phyloP scores from a whole-genome alignment of 106 monocot species.

The Acanthochlamys bracteata region DNA sequence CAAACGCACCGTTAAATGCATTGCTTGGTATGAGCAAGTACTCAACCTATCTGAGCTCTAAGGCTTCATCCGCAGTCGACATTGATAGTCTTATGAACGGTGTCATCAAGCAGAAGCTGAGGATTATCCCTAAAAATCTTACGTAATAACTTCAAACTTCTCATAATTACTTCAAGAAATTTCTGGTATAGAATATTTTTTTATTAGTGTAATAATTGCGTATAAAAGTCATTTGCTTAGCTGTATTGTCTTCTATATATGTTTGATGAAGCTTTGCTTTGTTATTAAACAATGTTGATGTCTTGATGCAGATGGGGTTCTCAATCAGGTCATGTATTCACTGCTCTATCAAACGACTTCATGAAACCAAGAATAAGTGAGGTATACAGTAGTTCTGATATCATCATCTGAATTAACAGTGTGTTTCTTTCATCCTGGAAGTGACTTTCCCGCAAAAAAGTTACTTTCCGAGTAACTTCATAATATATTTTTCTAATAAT shows the following conservation, averaged over 20 bases:
- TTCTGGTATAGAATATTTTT: background rate
- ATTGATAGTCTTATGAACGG: constrained; percentile 57
- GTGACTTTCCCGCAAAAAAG: too few species aligned
- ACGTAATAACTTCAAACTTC: constrained; percentile 25
- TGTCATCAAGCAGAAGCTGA: constrained; percentile 58
- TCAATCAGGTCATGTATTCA: constrained; percentile 61
- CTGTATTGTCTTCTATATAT: background rate
- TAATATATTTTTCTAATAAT: too few species aligned
- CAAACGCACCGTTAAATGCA: background rate
- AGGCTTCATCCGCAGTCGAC: constrained; percentile 18
- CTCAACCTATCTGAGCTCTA: constrained; percentile 53
- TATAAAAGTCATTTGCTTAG: background rate
- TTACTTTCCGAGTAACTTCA: too few species aligned
- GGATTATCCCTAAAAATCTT: constrained; percentile 71
- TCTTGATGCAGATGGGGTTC: constrained; percentile 56
- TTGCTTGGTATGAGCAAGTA: constrained; percentile 22
- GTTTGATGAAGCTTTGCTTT: background rate
- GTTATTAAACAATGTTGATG: background rate
- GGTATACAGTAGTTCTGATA: constrained; percentile 17
- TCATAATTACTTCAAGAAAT: background rate
- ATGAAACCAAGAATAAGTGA: constrained; percentile 94
- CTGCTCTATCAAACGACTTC: constrained; percentile 43
- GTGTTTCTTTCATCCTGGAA: background rate
- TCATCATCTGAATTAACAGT: background rate
- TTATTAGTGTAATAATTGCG: background rate